phyloP scores from a whole-genome alignment of 2,329 filamentous ascomycete species.

The Beauveria australis region DNA sequence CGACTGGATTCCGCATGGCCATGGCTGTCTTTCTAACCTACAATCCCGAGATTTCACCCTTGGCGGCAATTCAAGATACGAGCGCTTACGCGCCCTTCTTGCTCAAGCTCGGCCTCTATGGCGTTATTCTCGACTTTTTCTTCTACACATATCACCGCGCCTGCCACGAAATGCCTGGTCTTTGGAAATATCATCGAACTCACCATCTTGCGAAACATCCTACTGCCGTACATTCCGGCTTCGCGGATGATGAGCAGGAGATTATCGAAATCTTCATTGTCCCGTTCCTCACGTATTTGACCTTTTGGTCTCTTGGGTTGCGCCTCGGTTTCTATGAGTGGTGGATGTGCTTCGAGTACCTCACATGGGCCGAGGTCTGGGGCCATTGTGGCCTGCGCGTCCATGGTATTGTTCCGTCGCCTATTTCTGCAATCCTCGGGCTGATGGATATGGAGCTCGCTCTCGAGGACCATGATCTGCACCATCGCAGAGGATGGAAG shows the following conservation, averaged over 20 bases:
- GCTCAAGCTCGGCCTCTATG: conserved; percentile 24
- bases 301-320: conserved; percentile 25
- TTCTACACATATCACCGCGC: conserved; percentile 33
- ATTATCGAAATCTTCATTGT: conserved; percentile 33
- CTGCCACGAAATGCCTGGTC: conserved; percentile 30
- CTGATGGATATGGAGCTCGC: conserved; percentile 26
- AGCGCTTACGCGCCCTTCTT: conserved; percentile 20
- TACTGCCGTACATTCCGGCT: conserved; percentile 29
- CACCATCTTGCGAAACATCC: conserved; percentile 38
- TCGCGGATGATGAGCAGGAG: conserved; percentile 34
- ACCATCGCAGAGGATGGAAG: conserved; percentile 29
- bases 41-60: conserved; percentile 9
- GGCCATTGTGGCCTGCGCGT: conserved; percentile 32
- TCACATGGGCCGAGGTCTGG: conserved; percentile 31
- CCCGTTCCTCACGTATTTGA: conserved; percentile 29
- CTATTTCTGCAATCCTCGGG: conserved; percentile 25
- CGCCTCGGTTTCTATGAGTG: conserved; percentile 38
- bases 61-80: neutral
- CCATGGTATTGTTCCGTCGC: conserved; percentile 24
- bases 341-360: conserved; percentile 37
- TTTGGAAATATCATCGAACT: conserved; percentile 33
- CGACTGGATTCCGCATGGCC: conserved; percentile 16
- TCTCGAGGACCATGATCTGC: conserved; percentile 34
- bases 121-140: conserved; percentile 32
- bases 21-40: conserved; percentile 20